Evolutionary conservation across 2,329 filamentous ascomycete species (phyloP).

Genomic region (Cytospora leucostoma): DNA sequence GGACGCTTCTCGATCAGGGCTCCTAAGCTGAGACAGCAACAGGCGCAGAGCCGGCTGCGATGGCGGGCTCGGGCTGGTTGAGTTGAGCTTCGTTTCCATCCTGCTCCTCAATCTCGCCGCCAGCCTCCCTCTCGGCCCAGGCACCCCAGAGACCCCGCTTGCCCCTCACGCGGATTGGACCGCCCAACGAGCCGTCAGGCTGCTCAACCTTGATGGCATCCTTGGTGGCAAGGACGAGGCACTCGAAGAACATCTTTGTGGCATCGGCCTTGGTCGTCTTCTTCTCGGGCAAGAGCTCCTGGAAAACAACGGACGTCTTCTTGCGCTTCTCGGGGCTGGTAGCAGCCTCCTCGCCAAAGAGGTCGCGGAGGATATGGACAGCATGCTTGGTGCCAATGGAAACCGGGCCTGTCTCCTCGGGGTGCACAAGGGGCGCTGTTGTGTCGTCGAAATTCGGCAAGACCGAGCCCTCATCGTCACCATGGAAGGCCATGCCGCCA

Average conservation of each 20-base stretch:
- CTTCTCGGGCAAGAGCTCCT: conserved; percentile 82
- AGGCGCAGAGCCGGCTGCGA: conserved; percentile 31
- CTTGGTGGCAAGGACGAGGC: conserved; percentile 93
- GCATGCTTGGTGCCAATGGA: conserved; percentile 93
- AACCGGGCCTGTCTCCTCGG: conserved; percentile 81
- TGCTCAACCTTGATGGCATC: conserved; percentile 98
- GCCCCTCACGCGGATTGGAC: conserved; percentile 77
- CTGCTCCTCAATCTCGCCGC: conserved; percentile 60
- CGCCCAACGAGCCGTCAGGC: conserved; percentile 69
- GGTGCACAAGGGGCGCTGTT: conserved; percentile 72
- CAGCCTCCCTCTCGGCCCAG: conserved; percentile 82
- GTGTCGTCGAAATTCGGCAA: conserved; percentile 77
- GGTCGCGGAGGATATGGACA: conserved; percentile 88
- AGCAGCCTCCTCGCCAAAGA: conserved; percentile 75
- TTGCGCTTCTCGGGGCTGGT: conserved; percentile 71
- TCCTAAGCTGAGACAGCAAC: conserved; percentile 26
- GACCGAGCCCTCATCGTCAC: conserved; percentile 49
- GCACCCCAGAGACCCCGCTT: conserved; percentile 97
- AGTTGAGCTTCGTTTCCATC: conserved; percentile 38
- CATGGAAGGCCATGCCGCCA: conserved; percentile 45
- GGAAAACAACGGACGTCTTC: conserved; percentile 80
- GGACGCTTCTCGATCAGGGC: background rate
- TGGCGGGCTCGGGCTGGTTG: conserved; percentile 38
- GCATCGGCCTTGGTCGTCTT: conserved; percentile 84
- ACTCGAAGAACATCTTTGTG: conserved; percentile 99